phyloP scores from a whole-genome alignment of 2,329 filamentous ascomycete species.

The Fusarium nanum region DNA sequence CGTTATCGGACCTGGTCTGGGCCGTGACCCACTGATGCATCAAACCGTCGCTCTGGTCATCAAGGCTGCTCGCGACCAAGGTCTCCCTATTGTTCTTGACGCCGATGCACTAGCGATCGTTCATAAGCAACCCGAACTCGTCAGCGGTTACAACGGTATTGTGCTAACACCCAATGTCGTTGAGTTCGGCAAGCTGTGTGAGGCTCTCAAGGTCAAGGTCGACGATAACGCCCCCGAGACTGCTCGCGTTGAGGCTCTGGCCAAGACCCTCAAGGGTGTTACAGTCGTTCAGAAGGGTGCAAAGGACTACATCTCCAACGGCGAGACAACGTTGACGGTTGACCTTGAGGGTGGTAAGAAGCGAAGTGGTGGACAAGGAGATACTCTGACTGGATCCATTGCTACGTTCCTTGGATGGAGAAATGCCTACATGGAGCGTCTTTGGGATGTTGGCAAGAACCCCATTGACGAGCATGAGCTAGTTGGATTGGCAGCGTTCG shows the following conservation, averaged over 20 bases:
- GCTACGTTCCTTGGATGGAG: conserved; percentile 92
- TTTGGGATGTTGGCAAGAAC: conserved; percentile 74
- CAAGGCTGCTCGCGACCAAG: conserved; percentile 75
- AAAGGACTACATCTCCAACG: conserved; percentile 86
- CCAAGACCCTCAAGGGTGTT: conserved; percentile 83
- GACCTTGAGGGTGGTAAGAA: conserved; percentile 87
- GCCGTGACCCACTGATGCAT: conserved; percentile 90
- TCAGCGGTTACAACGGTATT: conserved; percentile 83
- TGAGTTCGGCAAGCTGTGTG: conserved; percentile 86
- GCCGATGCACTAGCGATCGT: conserved; percentile 88
- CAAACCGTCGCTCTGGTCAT: conserved; percentile 85
- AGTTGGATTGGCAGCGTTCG: conserved; percentile 84
- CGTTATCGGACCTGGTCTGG: conserved; percentile 91
- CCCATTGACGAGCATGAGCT: conserved; percentile 66
- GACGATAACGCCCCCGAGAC: conserved; percentile 52
- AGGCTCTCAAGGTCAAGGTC: conserved; percentile 76
- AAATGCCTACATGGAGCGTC: conserved; percentile 82
- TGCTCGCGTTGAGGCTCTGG: conserved; percentile 71
- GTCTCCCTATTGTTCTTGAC: conserved; percentile 87
- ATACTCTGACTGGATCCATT: conserved; percentile 90
- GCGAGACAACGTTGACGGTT: conserved; percentile 77
- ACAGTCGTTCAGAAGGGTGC: conserved; percentile 91
- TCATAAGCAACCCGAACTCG: conserved; percentile 77
- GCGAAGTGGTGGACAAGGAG: conserved; percentile 92
- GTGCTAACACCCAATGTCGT: conserved; percentile 96